Percentiles rank a stretch among this genome's conserved stretches.
phyloP scores from a whole-genome alignment of 2,329 filamentous ascomycete genomes.

The Rutstroemia sp. region DNA sequence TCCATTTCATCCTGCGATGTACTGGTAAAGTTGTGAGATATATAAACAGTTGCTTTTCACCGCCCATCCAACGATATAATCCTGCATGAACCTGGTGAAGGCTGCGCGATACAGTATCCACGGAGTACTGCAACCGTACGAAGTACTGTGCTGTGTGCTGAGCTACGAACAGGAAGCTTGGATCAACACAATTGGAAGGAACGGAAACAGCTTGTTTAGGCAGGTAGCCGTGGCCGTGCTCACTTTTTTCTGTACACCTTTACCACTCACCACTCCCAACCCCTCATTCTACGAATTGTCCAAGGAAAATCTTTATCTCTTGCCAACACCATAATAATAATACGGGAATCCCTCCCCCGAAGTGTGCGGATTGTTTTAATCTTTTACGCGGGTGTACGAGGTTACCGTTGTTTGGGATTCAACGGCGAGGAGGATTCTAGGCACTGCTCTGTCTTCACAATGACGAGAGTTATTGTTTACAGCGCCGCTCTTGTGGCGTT shows the following conservation, averaged over 20 bases:
- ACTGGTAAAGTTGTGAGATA: not conserved
- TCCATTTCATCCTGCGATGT: too few species aligned
- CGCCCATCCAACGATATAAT: not conserved
- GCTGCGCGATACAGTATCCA: not conserved
- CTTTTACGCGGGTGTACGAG: not conserved
- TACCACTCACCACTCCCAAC: not conserved
- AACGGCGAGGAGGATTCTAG: slow-evolving; percentile 9
- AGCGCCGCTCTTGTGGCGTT: slow-evolving; percentile 35
- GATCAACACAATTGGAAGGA: not conserved
- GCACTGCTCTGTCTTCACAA: slow-evolving; percentile 16
- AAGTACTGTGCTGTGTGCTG: too few species aligned
- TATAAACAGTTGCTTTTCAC: not conserved
- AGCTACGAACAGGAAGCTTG: not conserved
- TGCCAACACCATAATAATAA: not conserved
- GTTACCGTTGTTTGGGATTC: slow-evolving; percentile 8
- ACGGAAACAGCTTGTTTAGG: not conserved
- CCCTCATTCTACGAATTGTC: not conserved
- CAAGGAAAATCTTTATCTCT: not conserved
- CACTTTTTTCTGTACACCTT: not conserved
- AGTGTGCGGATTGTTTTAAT: not conserved
- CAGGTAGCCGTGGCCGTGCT: not conserved
- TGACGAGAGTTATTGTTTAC: slow-evolving; percentile 39
- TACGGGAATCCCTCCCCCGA: not conserved
- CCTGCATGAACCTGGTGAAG: not conserved
- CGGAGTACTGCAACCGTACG: too few species aligned